Base-by-base conservation (phyloP, 2,329 filamentous ascomycete species). In the Penicillium sp. region DNA sequence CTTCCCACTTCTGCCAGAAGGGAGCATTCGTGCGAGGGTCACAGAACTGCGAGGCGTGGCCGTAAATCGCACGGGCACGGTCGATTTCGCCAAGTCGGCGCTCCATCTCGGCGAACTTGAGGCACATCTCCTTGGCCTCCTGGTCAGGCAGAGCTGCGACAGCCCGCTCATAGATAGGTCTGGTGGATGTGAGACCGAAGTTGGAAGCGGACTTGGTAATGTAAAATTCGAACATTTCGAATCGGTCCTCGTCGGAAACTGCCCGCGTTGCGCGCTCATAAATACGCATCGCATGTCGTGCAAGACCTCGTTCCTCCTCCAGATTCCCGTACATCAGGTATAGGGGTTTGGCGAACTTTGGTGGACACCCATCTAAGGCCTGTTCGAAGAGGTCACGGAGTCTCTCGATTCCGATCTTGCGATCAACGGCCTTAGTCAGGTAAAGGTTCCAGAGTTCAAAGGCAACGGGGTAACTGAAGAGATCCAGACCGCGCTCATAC, bases 371-470 rank as follows among this genome's bases (percentile, higher is more conserved):
- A 75, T 98, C 93, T 16, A 98, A 87, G 2, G 96, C 92, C 80
- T 99, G 95, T 74, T 99, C 95, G 70, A 99, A 99, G 7, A 99
- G 83, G 74, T 99, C 96, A 57, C 95, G 87, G 24, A 99, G 81
- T 50, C 95, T 85, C 74, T 99, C 95, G 67, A 99, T 97, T 55
- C 91, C 89, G 71, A 98, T 96, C 75, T 96, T 95, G 56, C 95
- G 90, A 72, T 97, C 92, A 22, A 98, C 93, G 0, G 95, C 95
- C 77, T 99, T 99, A 54, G 92, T 97, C 54, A 99, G 85, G 74
- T 99, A 99, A 9, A 99, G 78, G 67, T 99, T 99, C 96, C 95
- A 99, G 22, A 99, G 82, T 79, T 99, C 95, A 74, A 99, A 99
- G 16, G 95, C 95, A 19, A 98, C 93, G 0, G 95, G 95, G 69